Evolutionary conservation across 129 eudicot species (phyloP).

Genomic region (Pittosporum tobira): DNA sequence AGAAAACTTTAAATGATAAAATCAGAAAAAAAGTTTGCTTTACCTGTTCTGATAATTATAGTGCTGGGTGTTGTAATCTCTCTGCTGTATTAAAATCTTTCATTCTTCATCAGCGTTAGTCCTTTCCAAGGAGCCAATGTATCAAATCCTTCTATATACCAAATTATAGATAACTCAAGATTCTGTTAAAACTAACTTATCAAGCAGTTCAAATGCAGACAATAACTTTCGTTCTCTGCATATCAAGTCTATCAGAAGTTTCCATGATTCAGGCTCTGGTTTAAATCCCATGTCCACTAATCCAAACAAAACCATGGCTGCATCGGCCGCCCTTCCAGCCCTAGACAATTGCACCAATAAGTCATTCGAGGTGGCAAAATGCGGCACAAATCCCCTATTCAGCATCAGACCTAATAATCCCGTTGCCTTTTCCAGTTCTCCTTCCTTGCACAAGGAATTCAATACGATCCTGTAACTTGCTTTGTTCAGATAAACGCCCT

Average conservation of each 20-base stretch:
- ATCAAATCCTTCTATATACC: background rate
- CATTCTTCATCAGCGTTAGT: background rate
- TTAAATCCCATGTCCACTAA: constrained; percentile 51
- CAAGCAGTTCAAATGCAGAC: constrained; percentile 56
- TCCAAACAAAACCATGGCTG: constrained; percentile 29
- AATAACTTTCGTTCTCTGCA: constrained; percentile 66
- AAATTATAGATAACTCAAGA: background rate
- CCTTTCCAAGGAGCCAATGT: background rate
- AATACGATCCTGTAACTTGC: constrained; percentile 65
- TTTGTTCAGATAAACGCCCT: constrained; percentile 53
- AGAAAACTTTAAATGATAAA: too few species aligned
- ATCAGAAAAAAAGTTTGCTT: too few species aligned
- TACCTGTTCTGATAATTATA: too few species aligned
- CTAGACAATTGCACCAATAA: constrained; percentile 42
- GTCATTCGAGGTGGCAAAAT: constrained; percentile 69
- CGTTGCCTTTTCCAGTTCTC: constrained; percentile 45
- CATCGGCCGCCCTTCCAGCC: constrained; percentile 49
- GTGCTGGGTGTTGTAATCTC: too few species aligned
- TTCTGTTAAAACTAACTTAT: constrained; percentile 20
- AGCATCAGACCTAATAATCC: constrained; percentile 47
- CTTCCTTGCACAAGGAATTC: constrained; percentile 42
- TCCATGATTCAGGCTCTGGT: constrained; percentile 57
- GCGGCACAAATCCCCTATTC: constrained; percentile 61
- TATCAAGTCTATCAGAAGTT: constrained; percentile 34
- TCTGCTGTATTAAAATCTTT: background rate